These are phyloP conservation scores for Coniferiporia weirii DNA, from an alignment of 1,284 basidiomycete genomes.

Conservation along the genomic window DNA sequence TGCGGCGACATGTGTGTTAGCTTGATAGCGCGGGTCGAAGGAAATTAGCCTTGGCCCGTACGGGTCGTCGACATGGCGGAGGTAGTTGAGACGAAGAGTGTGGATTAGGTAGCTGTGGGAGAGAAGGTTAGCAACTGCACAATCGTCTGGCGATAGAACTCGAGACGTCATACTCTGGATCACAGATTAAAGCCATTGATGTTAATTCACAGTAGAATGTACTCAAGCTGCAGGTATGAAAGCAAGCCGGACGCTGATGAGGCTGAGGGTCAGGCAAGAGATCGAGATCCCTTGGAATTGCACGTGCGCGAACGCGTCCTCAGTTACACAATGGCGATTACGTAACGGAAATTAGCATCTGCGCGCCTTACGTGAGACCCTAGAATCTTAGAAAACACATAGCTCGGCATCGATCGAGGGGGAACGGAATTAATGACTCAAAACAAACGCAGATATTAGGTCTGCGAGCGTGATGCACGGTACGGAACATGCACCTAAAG, in stretches of 20 bases:
- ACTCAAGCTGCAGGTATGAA: not conserved
- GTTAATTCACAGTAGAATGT: not conserved
- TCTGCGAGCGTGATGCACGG: no score
- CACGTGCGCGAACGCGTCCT: no score
- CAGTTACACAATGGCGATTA: no score
- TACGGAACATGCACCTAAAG: no score
- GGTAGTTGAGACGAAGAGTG: slow-evolving; percentile 75
- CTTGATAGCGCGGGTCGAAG: slow-evolving; percentile 63
- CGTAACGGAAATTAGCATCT: no score
- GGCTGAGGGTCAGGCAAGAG: no score
- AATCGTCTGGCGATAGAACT: not conserved
- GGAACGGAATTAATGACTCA: no score
- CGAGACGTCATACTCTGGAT: slow-evolving; percentile 15
- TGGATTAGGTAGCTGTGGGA: slow-evolving; percentile 76
- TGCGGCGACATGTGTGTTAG: slow-evolving; percentile 78
- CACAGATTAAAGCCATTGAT: slow-evolving; percentile 17
- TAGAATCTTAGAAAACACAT: no score
- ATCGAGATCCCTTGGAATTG: no score
- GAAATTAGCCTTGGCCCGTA: slow-evolving; percentile 78
- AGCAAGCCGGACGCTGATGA: not conserved
- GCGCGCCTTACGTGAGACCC: no score
- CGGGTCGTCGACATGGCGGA: slow-evolving; percentile 83
- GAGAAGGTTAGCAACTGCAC: slow-evolving; percentile 6
- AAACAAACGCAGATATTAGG: no score
- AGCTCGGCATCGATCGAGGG: no score